These are phyloP conservation scores for Trypanosoma caninum DNA, from an alignment of 208 protist species.

Conservation along the genomic window DNA sequence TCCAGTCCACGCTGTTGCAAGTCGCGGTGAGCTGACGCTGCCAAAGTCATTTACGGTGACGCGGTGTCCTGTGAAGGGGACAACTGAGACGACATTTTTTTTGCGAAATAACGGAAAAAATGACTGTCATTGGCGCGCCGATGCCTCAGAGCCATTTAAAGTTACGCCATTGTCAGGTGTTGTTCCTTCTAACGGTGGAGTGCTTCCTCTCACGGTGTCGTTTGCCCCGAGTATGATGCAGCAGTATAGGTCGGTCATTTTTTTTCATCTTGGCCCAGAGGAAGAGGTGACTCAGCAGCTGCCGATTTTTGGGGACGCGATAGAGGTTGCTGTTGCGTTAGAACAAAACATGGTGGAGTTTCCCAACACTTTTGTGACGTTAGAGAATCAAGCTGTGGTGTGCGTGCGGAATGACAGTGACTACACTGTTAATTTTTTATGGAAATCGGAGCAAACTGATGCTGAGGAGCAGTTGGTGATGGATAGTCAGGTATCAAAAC, in stretches of 20 bases:
- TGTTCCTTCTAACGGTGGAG: slow-evolving; percentile 43
- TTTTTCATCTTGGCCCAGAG: slow-evolving; percentile 83
- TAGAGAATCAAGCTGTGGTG: slow-evolving; percentile 82
- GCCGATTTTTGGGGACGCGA: slow-evolving; percentile 41
- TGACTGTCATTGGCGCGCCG: slow-evolving; percentile 64
- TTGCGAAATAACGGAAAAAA: slow-evolving; percentile 82
- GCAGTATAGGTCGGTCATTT: slow-evolving; percentile 40
- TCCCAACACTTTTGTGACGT: slow-evolving; percentile 87
- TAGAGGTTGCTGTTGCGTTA: slow-evolving; percentile 76
- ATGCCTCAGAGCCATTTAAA: slow-evolving; percentile 29
- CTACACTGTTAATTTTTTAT: slow-evolving; percentile 74
- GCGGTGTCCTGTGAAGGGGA: slow-evolving; percentile 69
- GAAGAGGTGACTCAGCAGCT: slow-evolving; percentile 79
- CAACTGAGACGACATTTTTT: slow-evolving; percentile 67
- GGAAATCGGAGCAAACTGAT: slow-evolving; percentile 58
- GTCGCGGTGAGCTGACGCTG: slow-evolving; percentile 85
- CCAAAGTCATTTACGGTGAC: slow-evolving; percentile 61
- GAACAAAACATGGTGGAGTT: slow-evolving; percentile 61
- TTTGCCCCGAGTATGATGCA: slow-evolving; percentile 44
- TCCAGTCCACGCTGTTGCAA: slow-evolving; percentile 75
- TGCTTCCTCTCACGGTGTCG: slow-evolving; percentile 71
- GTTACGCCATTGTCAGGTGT: slow-evolving; percentile 63
- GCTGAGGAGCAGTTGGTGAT: slow-evolving; percentile 4
- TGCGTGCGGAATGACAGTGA: slow-evolving; percentile 85
- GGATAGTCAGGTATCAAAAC: slow-evolving; percentile 8